Conservation (phyloP, 2,329 filamentous ascomycete genomes). For the Sporothrix pseudoabietina region DNA sequence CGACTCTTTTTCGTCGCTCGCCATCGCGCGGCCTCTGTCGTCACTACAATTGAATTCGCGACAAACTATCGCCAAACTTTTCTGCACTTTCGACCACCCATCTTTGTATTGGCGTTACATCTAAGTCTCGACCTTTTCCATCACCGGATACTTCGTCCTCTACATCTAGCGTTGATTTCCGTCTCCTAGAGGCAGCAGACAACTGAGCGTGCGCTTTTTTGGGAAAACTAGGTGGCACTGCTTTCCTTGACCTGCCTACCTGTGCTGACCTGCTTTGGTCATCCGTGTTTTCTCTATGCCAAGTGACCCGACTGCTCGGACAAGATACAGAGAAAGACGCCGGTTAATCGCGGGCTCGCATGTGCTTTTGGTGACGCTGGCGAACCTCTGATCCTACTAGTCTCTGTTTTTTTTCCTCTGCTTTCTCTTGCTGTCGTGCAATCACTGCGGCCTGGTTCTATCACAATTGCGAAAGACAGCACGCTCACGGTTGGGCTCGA, state of each 20-base stretch:
- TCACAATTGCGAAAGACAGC: not conserved
- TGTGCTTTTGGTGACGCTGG: not conserved
- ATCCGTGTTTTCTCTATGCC: not conserved
- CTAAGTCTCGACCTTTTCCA: not conserved
- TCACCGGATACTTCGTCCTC: not conserved
- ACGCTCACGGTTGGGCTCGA: not conserved
- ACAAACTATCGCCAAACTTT: conserved; percentile 19
- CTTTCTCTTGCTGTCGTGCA: not conserved
- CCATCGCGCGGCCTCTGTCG: conserved; percentile 1
- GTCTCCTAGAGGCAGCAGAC: too few species aligned
- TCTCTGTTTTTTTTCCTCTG: not conserved
- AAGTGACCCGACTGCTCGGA: conserved; percentile 13
- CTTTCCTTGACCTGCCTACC: not conserved
- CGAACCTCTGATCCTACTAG: not conserved
- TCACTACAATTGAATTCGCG: not conserved
- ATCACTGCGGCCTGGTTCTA: not conserved
- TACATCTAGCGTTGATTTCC: not conserved
- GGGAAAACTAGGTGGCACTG: not conserved
- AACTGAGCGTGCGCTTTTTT: not conserved
- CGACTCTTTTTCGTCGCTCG: conserved; percentile 5
- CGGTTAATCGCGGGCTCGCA: not conserved
- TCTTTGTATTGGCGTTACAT: conserved; percentile 20
- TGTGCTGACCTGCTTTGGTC: not conserved
- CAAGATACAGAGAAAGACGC: not conserved
- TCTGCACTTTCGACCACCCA: not conserved